phyloP scores from a whole-genome alignment of 2,329 filamentous ascomycete species.

The Graphiopsis chlorocephala region DNA sequence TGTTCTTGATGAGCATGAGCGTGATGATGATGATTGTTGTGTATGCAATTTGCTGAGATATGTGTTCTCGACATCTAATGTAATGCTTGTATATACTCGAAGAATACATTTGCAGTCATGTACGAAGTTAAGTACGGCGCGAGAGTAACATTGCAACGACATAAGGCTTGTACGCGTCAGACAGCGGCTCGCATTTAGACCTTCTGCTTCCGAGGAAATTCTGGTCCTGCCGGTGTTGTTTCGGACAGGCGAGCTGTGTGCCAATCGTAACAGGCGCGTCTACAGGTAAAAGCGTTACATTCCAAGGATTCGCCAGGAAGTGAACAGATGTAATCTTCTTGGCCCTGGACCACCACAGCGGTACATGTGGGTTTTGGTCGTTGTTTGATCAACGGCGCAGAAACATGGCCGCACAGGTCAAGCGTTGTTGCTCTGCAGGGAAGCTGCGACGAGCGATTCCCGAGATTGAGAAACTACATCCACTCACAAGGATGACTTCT shows the following conservation, averaged over 20 bases:
- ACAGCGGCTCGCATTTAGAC: background rate
- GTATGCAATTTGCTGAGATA: background rate
- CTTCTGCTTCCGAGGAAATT: background rate
- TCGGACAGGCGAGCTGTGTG: background rate
- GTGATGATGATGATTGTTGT: background rate
- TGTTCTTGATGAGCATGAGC: background rate
- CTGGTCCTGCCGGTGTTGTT: background rate
- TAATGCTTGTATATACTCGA: background rate
- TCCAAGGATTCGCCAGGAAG: background rate
- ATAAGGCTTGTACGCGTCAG: background rate
- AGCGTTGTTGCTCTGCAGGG: conserved; percentile 5
- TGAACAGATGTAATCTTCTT: background rate
- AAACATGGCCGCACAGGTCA: conserved; percentile 15
- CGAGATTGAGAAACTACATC: background rate
- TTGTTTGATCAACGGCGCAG: conserved; percentile 10
- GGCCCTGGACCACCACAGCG: conserved; percentile 1
- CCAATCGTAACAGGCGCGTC: background rate
- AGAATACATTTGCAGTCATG: background rate
- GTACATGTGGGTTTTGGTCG: conserved; percentile 1
- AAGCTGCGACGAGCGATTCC: conserved; percentile 4
- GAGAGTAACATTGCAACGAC: no score
- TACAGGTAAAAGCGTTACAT: background rate
- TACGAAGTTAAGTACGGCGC: background rate
- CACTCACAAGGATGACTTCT: background rate
- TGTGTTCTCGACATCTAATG: background rate